Conservation (phyloP, 495 filamentous ascomycete species). For the Xylaria flabelliformis region DNA sequence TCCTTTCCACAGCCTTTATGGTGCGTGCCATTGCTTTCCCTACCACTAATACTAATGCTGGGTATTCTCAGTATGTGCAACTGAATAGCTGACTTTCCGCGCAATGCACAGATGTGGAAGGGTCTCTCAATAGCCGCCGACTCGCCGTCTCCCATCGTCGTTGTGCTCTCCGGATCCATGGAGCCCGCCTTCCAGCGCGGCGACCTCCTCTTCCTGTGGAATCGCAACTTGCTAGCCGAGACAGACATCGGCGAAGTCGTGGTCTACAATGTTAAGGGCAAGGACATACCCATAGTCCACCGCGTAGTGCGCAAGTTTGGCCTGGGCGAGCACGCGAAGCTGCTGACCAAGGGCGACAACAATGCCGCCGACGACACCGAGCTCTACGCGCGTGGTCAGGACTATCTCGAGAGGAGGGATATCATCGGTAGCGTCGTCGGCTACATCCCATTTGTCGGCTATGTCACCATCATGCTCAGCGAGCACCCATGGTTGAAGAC, state of each 20-base stretch:
- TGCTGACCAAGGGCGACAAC: slow-evolving; percentile 99
- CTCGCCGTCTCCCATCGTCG: slow-evolving; percentile 92
- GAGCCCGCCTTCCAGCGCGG: slow-evolving; percentile 97
- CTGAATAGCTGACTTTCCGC: slow-evolving; percentile 9
- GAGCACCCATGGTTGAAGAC: slow-evolving; percentile 99
- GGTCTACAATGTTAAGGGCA: slow-evolving; percentile 90
- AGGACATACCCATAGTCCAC: slow-evolving; percentile 96
- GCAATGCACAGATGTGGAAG: slow-evolving; percentile 76
- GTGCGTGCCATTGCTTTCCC: slow-evolving; percentile 36
- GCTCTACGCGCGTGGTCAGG: slow-evolving; percentile 84
- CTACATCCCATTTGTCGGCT: slow-evolving; percentile 96
- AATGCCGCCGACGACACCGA: slow-evolving; percentile 94
- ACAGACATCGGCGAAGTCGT: slow-evolving; percentile 86
- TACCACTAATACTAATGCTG: not conserved
- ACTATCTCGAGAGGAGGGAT: slow-evolving; percentile 83
- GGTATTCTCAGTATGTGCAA: not conserved
- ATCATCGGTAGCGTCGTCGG: slow-evolving; percentile 93
- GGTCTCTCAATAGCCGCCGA: slow-evolving; percentile 84
- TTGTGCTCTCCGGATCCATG: slow-evolving; percentile 94
- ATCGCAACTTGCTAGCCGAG: slow-evolving; percentile 71
- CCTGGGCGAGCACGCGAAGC: slow-evolving; percentile 55
- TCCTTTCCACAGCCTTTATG: slow-evolving; percentile 96
- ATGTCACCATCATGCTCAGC: slow-evolving; percentile 94
- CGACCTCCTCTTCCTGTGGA: slow-evolving; percentile 94
- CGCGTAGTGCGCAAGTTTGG: slow-evolving; percentile 78